Conservation (phyloP, 345 rosid species). For the Chamaenerion angustifolium region DNA sequence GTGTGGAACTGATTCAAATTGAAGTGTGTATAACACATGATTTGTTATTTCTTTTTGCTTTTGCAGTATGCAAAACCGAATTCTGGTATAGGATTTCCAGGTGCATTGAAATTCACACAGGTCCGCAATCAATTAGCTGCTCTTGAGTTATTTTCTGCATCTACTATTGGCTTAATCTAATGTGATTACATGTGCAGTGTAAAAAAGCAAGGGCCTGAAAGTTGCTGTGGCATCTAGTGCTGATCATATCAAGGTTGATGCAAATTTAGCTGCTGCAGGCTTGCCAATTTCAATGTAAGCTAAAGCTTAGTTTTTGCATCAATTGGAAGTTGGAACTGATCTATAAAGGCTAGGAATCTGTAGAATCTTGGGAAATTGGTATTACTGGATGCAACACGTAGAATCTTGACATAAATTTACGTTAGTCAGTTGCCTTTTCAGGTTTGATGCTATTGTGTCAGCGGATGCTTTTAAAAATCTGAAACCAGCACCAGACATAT, state of each 20-base stretch:
- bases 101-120: conserved; percentile 86
- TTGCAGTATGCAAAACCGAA: conserved; percentile 83
- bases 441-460: conserved; percentile 96
- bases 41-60: background rate
- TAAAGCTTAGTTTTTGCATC: background rate
- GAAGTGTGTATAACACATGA: background rate
- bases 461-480: conserved; percentile 95
- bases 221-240: conserved; percentile 98
- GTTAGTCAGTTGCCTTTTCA: conserved; percentile 18
- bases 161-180: background rate
- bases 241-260: conserved; percentile 89
- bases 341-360: background rate
- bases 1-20: background rate
- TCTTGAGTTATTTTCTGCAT: conserved; percentile 1
- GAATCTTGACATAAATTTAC: conserved; percentile 1
- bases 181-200: conserved; percentile 30
- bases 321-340: background rate
- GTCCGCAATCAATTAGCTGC: conserved; percentile 16
- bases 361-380: background rate
- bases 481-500: conserved; percentile 96
- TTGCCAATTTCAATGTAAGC: conserved; percentile 56
- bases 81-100: conserved; percentile 90
- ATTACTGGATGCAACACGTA: too few relatives aligned
- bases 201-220: conserved; percentile 73
- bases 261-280: conserved; percentile 87